Evolutionary conservation across 495 filamentous ascomycete species (phyloP), one percentile per base, ranked within the genome.

Genomic region (Aspergillus campestris): DNA sequence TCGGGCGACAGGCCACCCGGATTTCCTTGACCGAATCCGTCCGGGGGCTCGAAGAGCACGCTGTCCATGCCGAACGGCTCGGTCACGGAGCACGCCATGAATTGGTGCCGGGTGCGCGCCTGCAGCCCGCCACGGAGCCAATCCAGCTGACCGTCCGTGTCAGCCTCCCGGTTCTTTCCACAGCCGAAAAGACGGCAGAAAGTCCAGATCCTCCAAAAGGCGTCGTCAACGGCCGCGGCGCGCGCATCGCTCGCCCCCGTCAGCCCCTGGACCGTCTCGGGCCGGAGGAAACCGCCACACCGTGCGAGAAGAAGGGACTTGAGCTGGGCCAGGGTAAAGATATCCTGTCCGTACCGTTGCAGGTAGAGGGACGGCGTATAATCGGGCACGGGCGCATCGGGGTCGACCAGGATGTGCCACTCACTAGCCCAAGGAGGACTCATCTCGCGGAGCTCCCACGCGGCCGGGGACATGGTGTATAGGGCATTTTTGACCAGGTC

Each of bases 131-230:
- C 81, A 40, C 71, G 71, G 29, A 85, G 55, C 81, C 81, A 85
- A 39, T 83, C 79, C 48, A 81, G 64, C 52, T 85, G 81, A 8
- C 72, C 79, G n/a, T 70, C 60, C 38, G 82, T 65, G 50, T 84
- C 80, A 28, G 76, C 76, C 52, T 83, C 80, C 12, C 81, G 69
- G 29, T 68, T 66, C 40, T 79, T 80, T 0, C 70, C 70, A 34
- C 67, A 70, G 3, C 81, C 81, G 43, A 85, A 85, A 34, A 84
- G 74, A 11, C 74, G 76, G 56, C 81, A 84, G 61, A 85, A 85
- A 3, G 76, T 81, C 81, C 81, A 85, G 13, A 85, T 71, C 0
- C 81, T 72, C 79, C 80, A 84, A 42, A 84, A 75, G 1, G 81
- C 81, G 56, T 80, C 72, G 51, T 83, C 76, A n/a, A 83, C 69